Conservation (phyloP, 768 basidiomycete species). For the Lactifluus piperatus region DNA sequence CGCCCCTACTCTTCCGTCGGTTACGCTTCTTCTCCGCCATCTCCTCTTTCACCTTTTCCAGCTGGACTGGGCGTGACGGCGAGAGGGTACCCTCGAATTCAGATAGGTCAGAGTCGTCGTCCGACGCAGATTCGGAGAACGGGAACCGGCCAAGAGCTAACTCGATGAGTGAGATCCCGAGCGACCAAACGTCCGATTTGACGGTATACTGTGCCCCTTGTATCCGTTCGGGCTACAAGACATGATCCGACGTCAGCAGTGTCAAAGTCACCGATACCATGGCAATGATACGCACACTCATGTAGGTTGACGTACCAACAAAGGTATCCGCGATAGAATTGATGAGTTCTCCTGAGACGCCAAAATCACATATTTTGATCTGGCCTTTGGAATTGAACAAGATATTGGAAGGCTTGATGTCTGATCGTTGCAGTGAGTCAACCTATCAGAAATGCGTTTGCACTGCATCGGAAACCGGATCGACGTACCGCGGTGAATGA, state of each 20-base stretch:
- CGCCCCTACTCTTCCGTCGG: conserved; percentile 84
- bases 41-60: conserved; percentile 30
- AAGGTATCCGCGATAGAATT: conserved; percentile 99
- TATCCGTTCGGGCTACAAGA: conserved; percentile 87
- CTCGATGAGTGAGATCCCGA: conserved; percentile 95
- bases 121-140: conserved; percentile 74
- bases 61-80: conserved; percentile 52
- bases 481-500: conserved; percentile 89
- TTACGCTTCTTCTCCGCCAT: conserved; percentile 56
- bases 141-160: conserved; percentile 96
- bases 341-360: conserved; percentile 96
- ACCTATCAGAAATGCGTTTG: not conserved
- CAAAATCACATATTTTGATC: conserved; percentile 99
- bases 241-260: conserved; percentile 11
- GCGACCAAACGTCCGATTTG: conserved; percentile 98
- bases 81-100: conserved; percentile 78
- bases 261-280: conserved; percentile 12
- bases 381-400: conserved; percentile 89
- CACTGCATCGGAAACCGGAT: conserved; percentile 4
- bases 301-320: conserved; percentile 97
- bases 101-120: conserved; percentile 61
- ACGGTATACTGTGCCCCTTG: conserved; percentile 98
- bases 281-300: conserved; percentile 68
- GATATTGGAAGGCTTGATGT: conserved; percentile 99
- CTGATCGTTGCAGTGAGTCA: conserved; percentile 34